phyloP scores from a whole-genome alignment of 2,329 filamentous ascomycete genomes.

The Ophiostoma ulmi region DNA sequence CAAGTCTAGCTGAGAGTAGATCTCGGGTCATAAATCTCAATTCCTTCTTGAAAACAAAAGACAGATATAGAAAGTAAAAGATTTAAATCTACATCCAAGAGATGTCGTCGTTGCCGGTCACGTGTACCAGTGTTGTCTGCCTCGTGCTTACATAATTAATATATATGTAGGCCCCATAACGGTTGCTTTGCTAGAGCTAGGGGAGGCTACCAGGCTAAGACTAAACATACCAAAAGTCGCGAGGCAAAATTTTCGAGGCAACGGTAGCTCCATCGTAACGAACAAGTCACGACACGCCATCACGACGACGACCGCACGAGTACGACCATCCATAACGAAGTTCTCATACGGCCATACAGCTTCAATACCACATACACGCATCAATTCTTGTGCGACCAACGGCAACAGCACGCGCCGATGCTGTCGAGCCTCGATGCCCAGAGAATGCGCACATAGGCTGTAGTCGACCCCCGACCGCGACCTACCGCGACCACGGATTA shows the following conservation, averaged over 20 bases:
- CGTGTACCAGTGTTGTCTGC: not conserved
- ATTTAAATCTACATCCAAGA: not conserved
- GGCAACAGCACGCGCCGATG: slow-evolving; percentile 20
- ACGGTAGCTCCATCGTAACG: slow-evolving; percentile 10
- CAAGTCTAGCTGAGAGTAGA: not conserved
- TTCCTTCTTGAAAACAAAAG: no score
- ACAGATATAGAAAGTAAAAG: not conserved
- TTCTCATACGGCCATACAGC: not conserved
- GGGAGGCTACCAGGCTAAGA: not conserved
- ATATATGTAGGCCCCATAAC: not conserved
- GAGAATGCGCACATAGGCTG: slow-evolving; percentile 22
- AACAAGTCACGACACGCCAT: not conserved
- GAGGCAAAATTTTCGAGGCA: slow-evolving; percentile 22
- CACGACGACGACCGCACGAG: not conserved
- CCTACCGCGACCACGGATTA: not conserved
- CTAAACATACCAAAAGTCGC: slow-evolving; percentile 15
- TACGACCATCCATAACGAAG: not conserved
- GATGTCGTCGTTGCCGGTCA: not conserved
- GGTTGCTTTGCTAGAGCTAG: not conserved
- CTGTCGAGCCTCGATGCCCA: slow-evolving; percentile 20
- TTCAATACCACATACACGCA: not conserved
- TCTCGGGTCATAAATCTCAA: no score
- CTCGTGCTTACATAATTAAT: not conserved
- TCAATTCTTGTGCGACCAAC: not conserved
- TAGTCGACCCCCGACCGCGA: slow-evolving; percentile 13